Base-by-base conservation (phyloP, 192 early-diverging fungal genomes). In the Gigaspora rosea region DNA sequence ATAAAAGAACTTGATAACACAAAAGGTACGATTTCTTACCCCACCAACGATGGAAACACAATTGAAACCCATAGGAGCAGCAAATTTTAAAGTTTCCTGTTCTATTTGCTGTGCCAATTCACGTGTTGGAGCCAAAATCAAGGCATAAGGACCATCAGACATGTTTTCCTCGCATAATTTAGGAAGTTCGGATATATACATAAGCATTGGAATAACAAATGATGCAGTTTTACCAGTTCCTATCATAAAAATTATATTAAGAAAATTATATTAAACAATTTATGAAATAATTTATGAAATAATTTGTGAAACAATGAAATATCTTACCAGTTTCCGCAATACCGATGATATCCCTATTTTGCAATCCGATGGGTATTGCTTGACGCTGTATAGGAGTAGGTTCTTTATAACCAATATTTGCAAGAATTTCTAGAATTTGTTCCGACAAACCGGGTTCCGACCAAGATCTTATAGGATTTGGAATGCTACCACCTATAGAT, bases 61-160 rank as follows among this genome's bases (percentile, higher is more conserved):
- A 74, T 88, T 94, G 79, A 92, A 96, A 7, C 93, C 93, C 72
- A 98, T 87, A 15, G 91, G 94, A 22, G 88, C 80, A 20, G 91
- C 91, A 85, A 98, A 98, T 82, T 99, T 99, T 59, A 89, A 77
- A 0, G 97, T 88, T 81, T 99, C 98, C 32, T 88, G 81, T 80
- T 99, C 96, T 75, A 99, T 99, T 82, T 99, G 98, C 82, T 93
- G 94, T 12, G 96, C 97, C 81, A 99, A 87, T 80, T 99, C 97
- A 86, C 97, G 93, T 5, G 97, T 99, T 47, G 97, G 97, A 11
- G 95, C 97, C 81, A 99, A 82, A 67, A 99, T 95, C 51, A 96
- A 83, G 36, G 95, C 95, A 82, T 98, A 97, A 2, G 97, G 97
- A 27, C 96, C 96, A 65, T 93, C 89, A 1, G 85, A 84, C 86